Evolutionary conservation across 768 basidiomycete species (phyloP), one percentile per base, ranked within the genome.

Genomic region (Boletus huronensis): DNA sequence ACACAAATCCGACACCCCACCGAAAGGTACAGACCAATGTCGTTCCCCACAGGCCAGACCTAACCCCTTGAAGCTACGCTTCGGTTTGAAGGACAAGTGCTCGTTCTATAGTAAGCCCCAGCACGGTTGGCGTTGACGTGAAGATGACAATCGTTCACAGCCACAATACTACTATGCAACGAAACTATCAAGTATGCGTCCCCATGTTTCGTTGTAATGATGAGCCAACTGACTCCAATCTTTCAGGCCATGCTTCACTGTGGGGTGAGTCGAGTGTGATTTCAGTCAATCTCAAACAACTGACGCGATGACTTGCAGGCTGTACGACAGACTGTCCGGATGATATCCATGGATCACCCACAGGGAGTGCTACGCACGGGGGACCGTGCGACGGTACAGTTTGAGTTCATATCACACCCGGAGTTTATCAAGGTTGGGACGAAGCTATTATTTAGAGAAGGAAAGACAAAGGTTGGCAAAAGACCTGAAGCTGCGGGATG

Each of bases 341-440:
- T 97, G 59, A 70, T 93, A n/a, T 83, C 78, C 39, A 91, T 94
- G 80, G 94, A 98, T 65, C 87, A 93, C 59, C 90, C 92, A 7
- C 87, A 90, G 64, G 88, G 88, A 13, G 77, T 96, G 35, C 76
- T 99, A 28, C 85, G 96, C 19, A 99, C 96, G 0, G 97, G 97
- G 5, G 97, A 99, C 66, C 82, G 94, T 31, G 92, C 93, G 3
- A 93, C 87, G 3, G 93, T 98, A n/a, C 81, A 82, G 32, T 98
- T 98, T 62, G 92, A 98, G 73, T 96, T 98, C 65, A 90, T 96
- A 51, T 87, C 90, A 14, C 87, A 89, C 50, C 88, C 92, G 0
- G 96, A 97, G 75, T 95, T 86, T 67, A 77, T 98, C 58, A 94
- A 95, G 69, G 87, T 87, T 61, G 95, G 95, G 26, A 92, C 91